Percentiles rank a stretch among this genome's conserved stretches.
phyloP scores from a whole-genome alignment of 352 stramenopile genomes.

The Phytopythium helicoides region DNA sequence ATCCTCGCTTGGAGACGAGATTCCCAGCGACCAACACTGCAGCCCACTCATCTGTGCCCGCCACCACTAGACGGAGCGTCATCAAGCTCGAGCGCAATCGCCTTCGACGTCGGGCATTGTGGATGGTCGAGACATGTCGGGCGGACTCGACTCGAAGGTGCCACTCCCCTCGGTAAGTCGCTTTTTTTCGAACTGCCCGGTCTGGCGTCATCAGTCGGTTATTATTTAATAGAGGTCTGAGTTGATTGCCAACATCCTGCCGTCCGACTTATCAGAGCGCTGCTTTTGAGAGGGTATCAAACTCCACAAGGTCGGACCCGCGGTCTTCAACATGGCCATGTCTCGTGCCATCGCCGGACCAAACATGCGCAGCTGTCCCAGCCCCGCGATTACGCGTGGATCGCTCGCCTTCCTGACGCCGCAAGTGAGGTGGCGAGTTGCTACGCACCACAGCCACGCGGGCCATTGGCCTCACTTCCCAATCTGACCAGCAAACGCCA shows the following conservation, averaged over 20 bases:
- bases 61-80: constrained; percentile 1
- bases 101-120: background rate
- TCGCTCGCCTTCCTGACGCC: too few species aligned
- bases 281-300: background rate
- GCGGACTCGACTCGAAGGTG: too few species aligned
- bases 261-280: background rate
- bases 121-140: too few species aligned
- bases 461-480: background rate
- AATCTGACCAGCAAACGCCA: background rate
- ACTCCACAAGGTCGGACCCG: background rate
- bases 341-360: constrained; percentile 1
- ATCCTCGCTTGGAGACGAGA: too few species aligned
- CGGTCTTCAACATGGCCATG: constrained; percentile 5
- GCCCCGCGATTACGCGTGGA: background rate
- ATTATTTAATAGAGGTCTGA: too few species aligned
- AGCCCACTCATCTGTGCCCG: too few species aligned
- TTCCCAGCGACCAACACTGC: too few species aligned
- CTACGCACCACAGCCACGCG: too few species aligned
- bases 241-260: background rate
- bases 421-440: too few species aligned
- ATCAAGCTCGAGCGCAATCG: background rate
- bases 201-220: too few species aligned
- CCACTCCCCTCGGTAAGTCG: background rate
- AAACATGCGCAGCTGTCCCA: constrained; percentile 5
- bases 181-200: constrained; percentile 1